Base-by-base conservation (phyloP, 805 yeast species). In the Phaffomyces opuntiae region DNA sequence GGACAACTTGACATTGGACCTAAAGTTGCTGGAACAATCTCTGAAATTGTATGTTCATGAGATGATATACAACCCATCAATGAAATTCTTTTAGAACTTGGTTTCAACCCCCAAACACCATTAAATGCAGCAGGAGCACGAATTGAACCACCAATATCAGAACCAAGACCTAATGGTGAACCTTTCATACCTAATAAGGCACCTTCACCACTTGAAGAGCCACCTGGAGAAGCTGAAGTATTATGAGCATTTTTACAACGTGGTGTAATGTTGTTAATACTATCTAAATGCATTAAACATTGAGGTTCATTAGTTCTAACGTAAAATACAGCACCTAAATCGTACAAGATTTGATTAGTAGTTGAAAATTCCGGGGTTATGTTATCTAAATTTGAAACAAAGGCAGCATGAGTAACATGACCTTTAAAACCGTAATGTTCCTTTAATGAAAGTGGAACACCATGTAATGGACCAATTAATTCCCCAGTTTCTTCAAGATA, bases 161-260 rank as follows among this genome's bases (percentile, higher is more conserved):
- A 75, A 37, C 87, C 87, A 38, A 78, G 67, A 17, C 84, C 90
- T 38, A 82, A 51, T 1, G 79, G 74, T 17, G 85, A 77, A 7
- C 78, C 87, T 44, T 72, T 75, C 59, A 77, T 70, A 3, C 75
- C 78, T 43, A 80, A 75, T 49, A 77, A 59, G 0, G 84, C 79
- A 51, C 87, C 85, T 60, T 81, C 88, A 49, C 88, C 88, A 36
- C 84, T 82, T 4, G 85, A 78, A 1, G 84, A 78, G n/a, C 88
- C 88, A 51, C 88, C 87, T 3, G 83, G 72, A 17, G 83, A 74
- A 48, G 80, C 66, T 25, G 70, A 63, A 35, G 80, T 67, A 53
- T 82, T 81, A 62, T 67, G 64, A 1, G 85, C 77, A 57, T 81
- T 81, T 57, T 75, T 67, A 7, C 84, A 70, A 51, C 78, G 67